phyloP scores from a whole-genome alignment of 2,329 filamentous ascomycete genomes.

The Penicillium sp. region DNA sequence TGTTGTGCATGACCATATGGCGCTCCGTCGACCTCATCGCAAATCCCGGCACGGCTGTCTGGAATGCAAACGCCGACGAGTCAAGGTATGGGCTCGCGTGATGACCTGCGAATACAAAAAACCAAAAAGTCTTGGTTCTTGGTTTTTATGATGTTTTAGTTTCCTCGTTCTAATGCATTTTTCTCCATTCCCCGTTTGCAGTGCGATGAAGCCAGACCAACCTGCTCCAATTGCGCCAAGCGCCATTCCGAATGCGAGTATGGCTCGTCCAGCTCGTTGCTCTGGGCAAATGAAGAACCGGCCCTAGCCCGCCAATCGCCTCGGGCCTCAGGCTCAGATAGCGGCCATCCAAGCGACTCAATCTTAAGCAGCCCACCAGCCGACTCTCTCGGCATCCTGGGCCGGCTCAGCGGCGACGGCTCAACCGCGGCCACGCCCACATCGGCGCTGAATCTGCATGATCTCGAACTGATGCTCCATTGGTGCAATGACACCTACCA shows the following conservation, averaged over 20 bases:
- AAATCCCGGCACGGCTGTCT: constrained; percentile 40
- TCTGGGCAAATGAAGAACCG: constrained; percentile 36
- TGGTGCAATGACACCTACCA: constrained; percentile 41
- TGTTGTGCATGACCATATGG: constrained; percentile 28
- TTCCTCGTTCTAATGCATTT: background rate
- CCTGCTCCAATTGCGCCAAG: constrained; percentile 37
- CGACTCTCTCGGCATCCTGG: constrained; percentile 30
- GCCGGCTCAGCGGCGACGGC: constrained; percentile 21
- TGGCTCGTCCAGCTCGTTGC: constrained; percentile 32
- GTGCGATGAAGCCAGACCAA: constrained; percentile 38
- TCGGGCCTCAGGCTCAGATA: constrained; percentile 24
- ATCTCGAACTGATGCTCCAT: constrained; percentile 48
- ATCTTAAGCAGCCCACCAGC: constrained; percentile 12
- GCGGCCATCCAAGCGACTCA: constrained; percentile 17
- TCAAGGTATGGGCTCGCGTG: constrained; percentile 31
- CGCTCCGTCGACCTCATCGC: constrained; percentile 37
- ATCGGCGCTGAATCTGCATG: constrained; percentile 46
- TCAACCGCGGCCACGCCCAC: constrained; percentile 12
- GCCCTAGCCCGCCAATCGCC: constrained; percentile 14
- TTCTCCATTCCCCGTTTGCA: constrained; percentile 11
- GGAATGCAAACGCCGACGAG: constrained; percentile 39
- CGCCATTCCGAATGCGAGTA: constrained; percentile 37
- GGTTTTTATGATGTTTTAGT: background rate
- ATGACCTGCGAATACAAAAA: background rate
- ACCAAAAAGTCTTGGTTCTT: background rate